phyloP scores from a whole-genome alignment of 1,284 basidiomycete genomes.

The Ganoderma resinaceum region DNA sequence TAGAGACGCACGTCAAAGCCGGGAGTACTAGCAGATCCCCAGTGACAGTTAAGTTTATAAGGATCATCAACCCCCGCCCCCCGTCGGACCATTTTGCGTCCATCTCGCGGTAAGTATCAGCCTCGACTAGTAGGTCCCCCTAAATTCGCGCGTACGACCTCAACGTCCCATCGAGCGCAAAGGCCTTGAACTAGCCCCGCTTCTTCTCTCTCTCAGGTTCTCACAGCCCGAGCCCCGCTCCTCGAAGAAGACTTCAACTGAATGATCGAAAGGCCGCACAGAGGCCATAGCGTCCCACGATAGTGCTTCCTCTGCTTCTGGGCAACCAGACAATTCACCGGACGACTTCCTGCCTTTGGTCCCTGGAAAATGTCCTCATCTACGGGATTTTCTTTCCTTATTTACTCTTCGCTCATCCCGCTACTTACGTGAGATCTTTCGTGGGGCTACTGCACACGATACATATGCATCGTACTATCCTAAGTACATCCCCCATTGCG shows the following conservation, averaged over 20 bases:
- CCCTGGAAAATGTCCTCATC: background rate
- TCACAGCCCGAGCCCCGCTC: background rate
- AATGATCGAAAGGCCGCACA: background rate
- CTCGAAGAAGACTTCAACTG: background rate
- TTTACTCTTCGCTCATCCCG: background rate
- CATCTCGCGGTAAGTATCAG: background rate
- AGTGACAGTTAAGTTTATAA: too few relatives aligned
- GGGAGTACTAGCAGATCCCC: too few relatives aligned
- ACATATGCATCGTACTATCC: background rate
- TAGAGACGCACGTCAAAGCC: too few relatives aligned
- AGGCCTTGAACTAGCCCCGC: background rate
- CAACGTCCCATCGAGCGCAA: background rate
- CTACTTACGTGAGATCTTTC: background rate
- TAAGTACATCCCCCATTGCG: background rate
- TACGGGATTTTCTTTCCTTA: background rate
- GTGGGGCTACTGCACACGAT: background rate
- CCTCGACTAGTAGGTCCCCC: background rate
- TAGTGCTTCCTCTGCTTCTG: conserved; percentile 4
- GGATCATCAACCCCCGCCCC: too few relatives aligned
- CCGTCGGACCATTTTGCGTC: too few relatives aligned
- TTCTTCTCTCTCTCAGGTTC: background rate
- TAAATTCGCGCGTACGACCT: background rate
- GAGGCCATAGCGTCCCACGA: background rate
- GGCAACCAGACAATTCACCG: conserved; percentile 9
- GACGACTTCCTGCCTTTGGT: background rate